Base-by-base conservation (phyloP, 2,329 filamentous ascomycete genomes). In the Trichoderma koningii region DNA sequence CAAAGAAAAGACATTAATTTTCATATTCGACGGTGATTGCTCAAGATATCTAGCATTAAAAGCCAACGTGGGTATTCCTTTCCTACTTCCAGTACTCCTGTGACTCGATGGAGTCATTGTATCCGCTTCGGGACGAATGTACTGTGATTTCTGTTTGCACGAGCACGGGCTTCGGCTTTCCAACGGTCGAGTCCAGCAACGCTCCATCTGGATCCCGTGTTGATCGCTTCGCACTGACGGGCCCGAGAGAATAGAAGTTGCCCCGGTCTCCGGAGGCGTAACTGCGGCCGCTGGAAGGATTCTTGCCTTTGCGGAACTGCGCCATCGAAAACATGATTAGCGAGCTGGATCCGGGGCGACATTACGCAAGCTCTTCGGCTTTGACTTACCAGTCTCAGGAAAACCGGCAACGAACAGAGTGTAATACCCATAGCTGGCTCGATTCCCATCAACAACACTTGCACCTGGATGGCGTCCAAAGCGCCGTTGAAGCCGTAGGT, bases 371-470 rank as follows among this genome's bases (percentile, higher is more conserved):
- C 3, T 38, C 2, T 4, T 38, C 10, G 34, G 5, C 10, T 38
- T 38, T n/a, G 1, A 62, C 59, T 26, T 44, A 62, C 59, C 28
- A 62, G 15, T 45, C 59, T 38, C 5, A 62, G 50, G 23, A 62
- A 62, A 7, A 62, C 59, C 14, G 59, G 59, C 9, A 62, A 44
- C 10, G 38, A 62, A 15, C 59, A 62, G n/a, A 62, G 59, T n/a
- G 59, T 62, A 6, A 62, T 62, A 3, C 59, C 59, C 59, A 62
- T 62, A 7, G 59, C 50, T 14, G 59, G 59, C 48, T 62, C 59
- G 50, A 62, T 62, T 23, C 59, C 59, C 59, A 62, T 62, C 19
- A 62, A 51, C 0, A 62, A 14, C 15, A 28, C 42, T 34, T 62
- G 59, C 21, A 62, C 59, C 26, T 62, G 59, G 23, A 62, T 62